Conservation (phyloP, 768 basidiomycete genomes). For the Galerina sulciceps region DNA sequence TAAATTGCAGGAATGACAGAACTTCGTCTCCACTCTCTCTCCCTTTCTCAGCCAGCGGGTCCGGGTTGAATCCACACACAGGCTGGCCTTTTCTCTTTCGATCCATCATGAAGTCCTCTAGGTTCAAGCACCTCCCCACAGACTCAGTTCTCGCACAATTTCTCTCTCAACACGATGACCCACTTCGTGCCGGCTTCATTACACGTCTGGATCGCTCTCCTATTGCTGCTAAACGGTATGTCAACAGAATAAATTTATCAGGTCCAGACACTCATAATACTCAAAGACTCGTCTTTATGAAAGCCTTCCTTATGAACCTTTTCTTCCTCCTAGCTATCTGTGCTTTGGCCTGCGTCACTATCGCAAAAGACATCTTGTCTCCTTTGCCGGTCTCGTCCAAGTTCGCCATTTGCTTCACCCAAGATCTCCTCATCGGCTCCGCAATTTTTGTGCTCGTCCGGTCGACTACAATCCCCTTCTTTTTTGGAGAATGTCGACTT, state of each 20-base stretch:
- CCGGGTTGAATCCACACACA: background rate
- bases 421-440: conserved; percentile 28
- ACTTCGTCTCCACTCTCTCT: conserved; percentile 3
- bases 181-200: conserved; percentile 28
- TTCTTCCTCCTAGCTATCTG: conserved; percentile 23
- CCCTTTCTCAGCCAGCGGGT: conserved; percentile 15
- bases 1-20: background rate
- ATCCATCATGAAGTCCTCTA: conserved; percentile 13
- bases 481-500: conserved; percentile 37
- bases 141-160: conserved; percentile 22
- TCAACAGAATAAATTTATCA: background rate
- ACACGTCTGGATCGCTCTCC: conserved; percentile 33
- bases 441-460: conserved; percentile 29
- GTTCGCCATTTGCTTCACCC: conserved; percentile 28
- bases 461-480: conserved; percentile 35
- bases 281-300: conserved; percentile 28
- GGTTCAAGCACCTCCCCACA: conserved; percentile 21
- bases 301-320: conserved; percentile 30
- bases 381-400: conserved; percentile 20
- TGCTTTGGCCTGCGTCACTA: conserved; percentile 19
- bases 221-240: conserved; percentile 24
- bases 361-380: conserved; percentile 21
- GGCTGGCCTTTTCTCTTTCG: background rate
- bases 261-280: background rate
- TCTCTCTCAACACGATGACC: conserved; percentile 28